Conservation (phyloP, 441 rosid species). For the Sinapis alba region DNA sequence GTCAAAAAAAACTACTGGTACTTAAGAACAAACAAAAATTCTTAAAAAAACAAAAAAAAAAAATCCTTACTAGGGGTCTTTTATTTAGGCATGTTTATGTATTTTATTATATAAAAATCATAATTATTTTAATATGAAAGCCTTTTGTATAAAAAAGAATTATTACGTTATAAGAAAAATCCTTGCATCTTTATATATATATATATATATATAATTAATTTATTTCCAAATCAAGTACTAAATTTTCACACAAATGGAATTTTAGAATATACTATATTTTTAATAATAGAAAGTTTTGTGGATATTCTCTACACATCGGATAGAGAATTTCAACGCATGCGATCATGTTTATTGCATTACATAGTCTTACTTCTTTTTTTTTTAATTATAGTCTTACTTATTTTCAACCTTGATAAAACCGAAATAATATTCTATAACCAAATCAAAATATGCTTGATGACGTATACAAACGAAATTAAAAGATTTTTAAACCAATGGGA, state of each 20-base stretch:
- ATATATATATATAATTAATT: background rate
- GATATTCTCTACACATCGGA: background rate
- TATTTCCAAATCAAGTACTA: background rate
- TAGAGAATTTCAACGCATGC: background rate
- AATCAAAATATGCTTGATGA: background rate
- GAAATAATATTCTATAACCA: background rate
- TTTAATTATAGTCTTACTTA: too few species aligned
- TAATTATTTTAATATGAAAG: too few species aligned
- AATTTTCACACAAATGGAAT: background rate
- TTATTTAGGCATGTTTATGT: too few species aligned
- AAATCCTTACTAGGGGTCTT: too few species aligned
- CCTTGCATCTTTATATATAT: background rate
- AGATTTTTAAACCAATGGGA: background rate
- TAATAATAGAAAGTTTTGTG: background rate
- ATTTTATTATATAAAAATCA: too few species aligned
- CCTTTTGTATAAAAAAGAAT: too few species aligned
- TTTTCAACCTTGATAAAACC: background rate
- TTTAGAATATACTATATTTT: background rate
- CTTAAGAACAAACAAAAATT: too few species aligned
- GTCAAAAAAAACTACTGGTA: too few species aligned
- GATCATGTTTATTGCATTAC: background rate
- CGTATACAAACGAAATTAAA: background rate
- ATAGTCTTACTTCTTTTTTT: too few species aligned
- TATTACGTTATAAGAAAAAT: too few species aligned
- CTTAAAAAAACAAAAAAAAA: too few species aligned